Evolutionary conservation across 768 basidiomycete species (phyloP), one percentile per base, ranked within the genome.

Genomic region (Collybia sordida): DNA sequence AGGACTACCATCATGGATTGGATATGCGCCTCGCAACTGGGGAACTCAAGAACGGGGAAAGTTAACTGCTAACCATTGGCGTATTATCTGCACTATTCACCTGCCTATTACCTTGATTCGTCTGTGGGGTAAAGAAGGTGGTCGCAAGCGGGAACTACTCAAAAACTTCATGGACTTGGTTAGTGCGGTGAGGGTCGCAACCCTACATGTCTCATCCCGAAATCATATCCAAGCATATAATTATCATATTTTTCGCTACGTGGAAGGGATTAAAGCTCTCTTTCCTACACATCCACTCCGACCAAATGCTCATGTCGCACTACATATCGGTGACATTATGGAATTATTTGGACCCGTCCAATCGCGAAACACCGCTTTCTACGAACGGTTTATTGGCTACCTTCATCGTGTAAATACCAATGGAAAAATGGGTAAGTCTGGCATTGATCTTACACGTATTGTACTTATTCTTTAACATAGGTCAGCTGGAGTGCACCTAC

Each of bases 61-160:
- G 42, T 59, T 73, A 4, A 69, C 57, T 34, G 66, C 66, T 6
- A 54, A 66, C 43, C 55, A 64, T n/a, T 65, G 64, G 62, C 46
- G 56, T 1, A 44, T 64, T 7, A 52, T 66, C n/a, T 61, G 62
- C 51, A 59, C 57, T 3, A 55, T 68, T 24, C 65, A 66, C 45
- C 46, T 67, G 2, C 57, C 61, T 6, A 58, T 68, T 6, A 66
- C 66, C 2, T 53, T 66, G 14, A 66, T 67, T 36, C 54, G 63
- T 1, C 46, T 65, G 1, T 67, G 63, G 63, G 39, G 53, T 2
- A 18, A 43, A 2, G 43, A 51, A 7, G 39, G 25, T 27, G 55
- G 47, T 7, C 44, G 62, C 14, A 54, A 56, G 24, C 41, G 46
- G 22, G 44, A 61, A 11, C 39, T 67, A 18, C 55, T 70, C 12